phyloP scores from a whole-genome alignment of 257 asterid species.

The Nicotiana noctiflora region DNA sequence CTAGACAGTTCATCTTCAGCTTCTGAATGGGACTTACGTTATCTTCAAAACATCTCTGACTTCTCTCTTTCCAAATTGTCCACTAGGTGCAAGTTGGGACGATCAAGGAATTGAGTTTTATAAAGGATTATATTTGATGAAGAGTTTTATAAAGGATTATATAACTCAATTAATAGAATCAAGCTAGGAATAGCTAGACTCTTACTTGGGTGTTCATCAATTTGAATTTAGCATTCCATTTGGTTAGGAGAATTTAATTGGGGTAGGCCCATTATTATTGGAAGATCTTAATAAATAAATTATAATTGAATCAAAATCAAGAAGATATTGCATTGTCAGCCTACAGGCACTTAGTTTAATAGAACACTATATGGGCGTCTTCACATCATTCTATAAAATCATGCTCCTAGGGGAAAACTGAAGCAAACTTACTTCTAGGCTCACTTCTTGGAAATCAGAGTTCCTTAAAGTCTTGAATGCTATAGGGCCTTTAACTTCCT shows the following conservation, averaged over 20 bases:
- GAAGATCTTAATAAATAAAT: background rate
- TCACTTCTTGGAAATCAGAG: constrained; percentile 80
- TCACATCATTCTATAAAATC: background rate
- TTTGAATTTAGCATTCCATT: background rate
- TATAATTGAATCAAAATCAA: background rate
- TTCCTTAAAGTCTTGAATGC: constrained; percentile 72
- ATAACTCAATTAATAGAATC: background rate
- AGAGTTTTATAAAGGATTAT: background rate
- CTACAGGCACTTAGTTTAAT: background rate
- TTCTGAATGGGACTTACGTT: no score
- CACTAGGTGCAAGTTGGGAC: no score
- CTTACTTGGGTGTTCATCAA: background rate
- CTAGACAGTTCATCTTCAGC: no score
- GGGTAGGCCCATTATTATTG: background rate
- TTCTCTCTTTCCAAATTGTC: no score
- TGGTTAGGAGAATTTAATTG: background rate
- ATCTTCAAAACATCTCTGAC: no score
- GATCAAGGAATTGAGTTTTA: background rate
- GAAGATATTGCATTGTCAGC: background rate
- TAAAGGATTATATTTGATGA: background rate
- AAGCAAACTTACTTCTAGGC: constrained; percentile 64
- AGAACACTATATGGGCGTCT: background rate
- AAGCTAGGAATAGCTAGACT: background rate
- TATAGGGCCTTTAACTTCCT: constrained; percentile 65
- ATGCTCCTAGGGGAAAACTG: constrained; percentile 3